Base-by-base conservation (phyloP, 2,329 filamentous ascomycete species). In the Arthroderma uncinatum region DNA sequence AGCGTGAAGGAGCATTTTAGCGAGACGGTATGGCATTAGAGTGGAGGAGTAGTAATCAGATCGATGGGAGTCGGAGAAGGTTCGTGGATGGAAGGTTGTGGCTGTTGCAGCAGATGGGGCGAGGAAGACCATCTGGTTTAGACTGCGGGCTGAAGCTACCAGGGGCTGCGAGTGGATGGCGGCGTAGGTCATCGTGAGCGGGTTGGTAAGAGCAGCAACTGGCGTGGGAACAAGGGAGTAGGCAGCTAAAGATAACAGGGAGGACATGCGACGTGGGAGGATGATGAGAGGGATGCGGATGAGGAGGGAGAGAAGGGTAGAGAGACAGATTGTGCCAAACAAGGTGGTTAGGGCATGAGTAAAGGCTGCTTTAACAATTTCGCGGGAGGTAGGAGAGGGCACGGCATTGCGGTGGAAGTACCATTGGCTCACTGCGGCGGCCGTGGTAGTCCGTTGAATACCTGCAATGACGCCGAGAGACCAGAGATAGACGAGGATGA, bases 341-440 rank as follows among this genome's bases (percentile, higher is more conserved):
- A 96, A 84, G 1, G 89, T 92, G 14, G 89, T 91, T 12, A 82
- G 77, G 2, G 91, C 86, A 73, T 98, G 93, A 53, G 79, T 78
- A 47, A 95, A 76, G 12, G 91, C 92, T 5, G 91, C 92, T 60
- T 82, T 78, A 25, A 97, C 89, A 52, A 97, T 86, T 57, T 91
- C 85, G 57, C 80, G 79, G 0, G 89, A 91, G 0, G 88, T 84
- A 1, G 90, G 84, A 7, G 85, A 78, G 4, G 92, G 89, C 9
- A 84, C 81, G 3, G 84, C 83, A 64, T 94, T 87, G 61, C 93
- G 89, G 71, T 97, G 92, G 71, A 97, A 98, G 73, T 98, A 98
- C 93, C 93, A 98, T 71, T 98, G 93, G 40, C 89, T 95, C 23
- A 97, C 92, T 0, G 92, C 95, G 9, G 93, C 93, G 23, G 90